Percentiles rank a stretch among this genome's conserved stretches.
Evolutionary conservation across 345 rosid species (phyloP).

Genomic region (Arabidopsis suecica): DNA sequence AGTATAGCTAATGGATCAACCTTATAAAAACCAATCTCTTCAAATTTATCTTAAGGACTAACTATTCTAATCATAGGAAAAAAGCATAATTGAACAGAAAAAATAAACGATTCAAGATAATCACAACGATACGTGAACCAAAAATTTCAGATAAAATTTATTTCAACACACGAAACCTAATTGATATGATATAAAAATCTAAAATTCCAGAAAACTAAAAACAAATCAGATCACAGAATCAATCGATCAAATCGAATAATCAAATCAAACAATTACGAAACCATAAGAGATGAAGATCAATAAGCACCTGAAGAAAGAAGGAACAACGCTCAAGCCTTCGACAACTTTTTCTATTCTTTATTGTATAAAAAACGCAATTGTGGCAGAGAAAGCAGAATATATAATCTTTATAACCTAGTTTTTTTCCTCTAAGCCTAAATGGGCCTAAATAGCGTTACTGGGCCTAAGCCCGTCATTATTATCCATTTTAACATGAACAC

Average conservation of each 20-base stretch:
- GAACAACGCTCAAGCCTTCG: not conserved
- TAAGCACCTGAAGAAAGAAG: not conserved
- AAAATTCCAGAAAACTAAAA: not conserved
- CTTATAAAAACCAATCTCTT: not conserved
- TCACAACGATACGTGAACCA: not conserved
- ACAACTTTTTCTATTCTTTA: not conserved
- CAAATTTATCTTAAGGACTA: not conserved
- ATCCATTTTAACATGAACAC: not conserved
- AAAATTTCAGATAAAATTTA: too few relatives aligned
- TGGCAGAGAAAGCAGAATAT: not conserved
- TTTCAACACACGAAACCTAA: not conserved
- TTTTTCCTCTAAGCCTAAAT: not conserved
- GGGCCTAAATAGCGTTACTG: not conserved
- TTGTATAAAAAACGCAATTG: not conserved
- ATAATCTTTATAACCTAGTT: not conserved
- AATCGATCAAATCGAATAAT: not conserved
- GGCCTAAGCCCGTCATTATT: not conserved
- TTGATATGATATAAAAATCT: not conserved
- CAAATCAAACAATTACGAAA: not conserved
- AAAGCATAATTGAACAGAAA: not conserved
- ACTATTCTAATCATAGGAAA: not conserved
- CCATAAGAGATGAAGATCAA: not conserved
- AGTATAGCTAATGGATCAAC: not conserved
- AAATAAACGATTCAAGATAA: not conserved
- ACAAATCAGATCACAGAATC: not conserved